Conservation (phyloP, 1,284 basidiomycete species). For the Malassezia brasiliensis region DNA sequence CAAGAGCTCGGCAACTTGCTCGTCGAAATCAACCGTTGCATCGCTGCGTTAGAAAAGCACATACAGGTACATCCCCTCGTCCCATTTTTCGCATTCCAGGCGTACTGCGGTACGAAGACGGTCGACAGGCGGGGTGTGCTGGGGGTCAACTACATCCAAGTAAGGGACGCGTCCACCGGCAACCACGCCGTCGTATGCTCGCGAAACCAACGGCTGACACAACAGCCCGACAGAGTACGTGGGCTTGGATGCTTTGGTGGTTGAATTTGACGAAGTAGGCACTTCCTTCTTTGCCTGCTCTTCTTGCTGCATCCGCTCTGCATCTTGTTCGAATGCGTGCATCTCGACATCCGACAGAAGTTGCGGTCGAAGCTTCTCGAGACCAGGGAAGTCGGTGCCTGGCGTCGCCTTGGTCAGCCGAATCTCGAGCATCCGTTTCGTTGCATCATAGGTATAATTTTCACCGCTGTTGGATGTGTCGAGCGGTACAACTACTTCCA, state of each 20-base stretch:
- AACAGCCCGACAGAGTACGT: background rate
- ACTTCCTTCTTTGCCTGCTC: background rate
- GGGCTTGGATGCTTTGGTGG: background rate
- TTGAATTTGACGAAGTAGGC: background rate
- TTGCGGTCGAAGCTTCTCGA: conserved; percentile 9
- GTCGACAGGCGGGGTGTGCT: background rate
- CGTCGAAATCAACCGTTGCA: conserved; percentile 13
- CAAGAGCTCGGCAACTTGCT: conserved; percentile 13
- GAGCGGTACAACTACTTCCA: conserved; percentile 1
- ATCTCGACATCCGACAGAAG: conserved; percentile 6
- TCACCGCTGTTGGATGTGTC: background rate
- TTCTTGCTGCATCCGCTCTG: background rate
- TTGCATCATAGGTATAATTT: background rate
- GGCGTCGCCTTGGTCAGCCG: background rate
- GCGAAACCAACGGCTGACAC: background rate
- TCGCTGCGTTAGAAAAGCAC: background rate
- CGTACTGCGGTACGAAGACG: conserved; percentile 2
- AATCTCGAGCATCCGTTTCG: background rate
- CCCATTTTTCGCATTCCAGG: conserved; percentile 20
- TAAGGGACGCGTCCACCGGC: conserved; percentile 5
- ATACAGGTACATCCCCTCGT: conserved; percentile 19
- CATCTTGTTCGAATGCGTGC: conserved; percentile 3
- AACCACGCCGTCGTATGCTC: background rate
- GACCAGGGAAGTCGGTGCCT: conserved; percentile 1
- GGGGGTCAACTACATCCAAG: conserved; percentile 7